Evolutionary conservation across 164 flowering plant genomes (phyloP).

Genomic region (Protea cynaroides): DNA sequence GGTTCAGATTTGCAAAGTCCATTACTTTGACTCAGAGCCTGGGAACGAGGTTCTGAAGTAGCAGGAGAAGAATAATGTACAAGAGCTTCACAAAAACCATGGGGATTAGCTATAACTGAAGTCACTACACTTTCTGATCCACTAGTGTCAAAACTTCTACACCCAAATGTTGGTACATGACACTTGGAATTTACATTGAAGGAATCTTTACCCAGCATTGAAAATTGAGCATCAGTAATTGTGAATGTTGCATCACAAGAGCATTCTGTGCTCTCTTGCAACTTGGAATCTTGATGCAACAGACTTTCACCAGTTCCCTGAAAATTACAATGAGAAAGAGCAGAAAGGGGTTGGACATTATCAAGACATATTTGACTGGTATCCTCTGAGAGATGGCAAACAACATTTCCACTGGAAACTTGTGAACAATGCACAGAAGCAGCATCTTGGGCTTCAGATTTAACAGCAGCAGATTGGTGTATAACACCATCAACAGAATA

Average conservation of each 20-base stretch:
- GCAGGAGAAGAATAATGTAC: neutral
- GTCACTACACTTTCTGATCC: neutral
- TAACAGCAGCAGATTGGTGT: neutral
- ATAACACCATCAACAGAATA: neutral
- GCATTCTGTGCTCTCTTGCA: too few relatives aligned
- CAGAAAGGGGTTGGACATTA: too few relatives aligned
- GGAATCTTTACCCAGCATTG: too few relatives aligned
- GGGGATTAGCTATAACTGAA: neutral
- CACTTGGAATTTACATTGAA: too few relatives aligned
- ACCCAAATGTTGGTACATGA: too few relatives aligned
- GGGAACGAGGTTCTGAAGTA: conserved; percentile 1
- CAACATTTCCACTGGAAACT: neutral
- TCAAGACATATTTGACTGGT: neutral
- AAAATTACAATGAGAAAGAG: too few relatives aligned
- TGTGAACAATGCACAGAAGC: neutral
- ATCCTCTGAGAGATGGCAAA: neutral
- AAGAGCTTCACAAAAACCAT: neutral
- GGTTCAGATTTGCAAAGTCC: neutral
- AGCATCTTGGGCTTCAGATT: conserved; percentile 1
- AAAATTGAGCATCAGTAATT: too few relatives aligned
- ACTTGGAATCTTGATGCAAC: too few relatives aligned
- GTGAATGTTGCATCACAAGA: too few relatives aligned
- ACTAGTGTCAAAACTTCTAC: too few relatives aligned
- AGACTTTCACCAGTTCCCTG: too few relatives aligned
- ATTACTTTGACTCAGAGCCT: neutral